phyloP scores from a whole-genome alignment of 2,329 filamentous ascomycete species.

The Gaeumannomyces tritici region DNA sequence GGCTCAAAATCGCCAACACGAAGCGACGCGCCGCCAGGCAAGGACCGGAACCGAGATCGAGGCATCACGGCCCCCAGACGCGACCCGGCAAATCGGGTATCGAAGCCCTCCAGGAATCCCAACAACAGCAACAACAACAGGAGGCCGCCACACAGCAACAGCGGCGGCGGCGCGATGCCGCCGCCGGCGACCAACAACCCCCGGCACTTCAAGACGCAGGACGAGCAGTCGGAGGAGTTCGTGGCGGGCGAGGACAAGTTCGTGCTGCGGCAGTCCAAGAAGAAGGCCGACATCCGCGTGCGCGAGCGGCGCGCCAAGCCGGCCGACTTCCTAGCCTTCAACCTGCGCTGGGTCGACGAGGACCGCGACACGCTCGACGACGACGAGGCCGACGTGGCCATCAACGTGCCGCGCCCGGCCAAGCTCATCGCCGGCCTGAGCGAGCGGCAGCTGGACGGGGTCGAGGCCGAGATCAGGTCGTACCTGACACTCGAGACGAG shows the following conservation, averaged over 20 bases:
- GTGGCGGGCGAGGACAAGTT: constrained; percentile 94
- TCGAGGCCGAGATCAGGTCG: constrained; percentile 73
- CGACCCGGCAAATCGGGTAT: constrained; percentile 44
- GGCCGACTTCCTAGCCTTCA: constrained; percentile 90
- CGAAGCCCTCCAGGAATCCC: constrained; percentile 24
- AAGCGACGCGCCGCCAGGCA: constrained; percentile 13
- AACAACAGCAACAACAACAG: constrained; percentile 1
- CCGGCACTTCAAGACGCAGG: constrained; percentile 53
- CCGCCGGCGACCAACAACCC: constrained; percentile 15
- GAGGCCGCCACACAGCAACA: constrained; percentile 17
- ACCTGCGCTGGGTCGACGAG: constrained; percentile 76
- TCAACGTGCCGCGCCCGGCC: constrained; percentile 72
- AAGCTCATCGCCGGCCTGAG: constrained; percentile 68
- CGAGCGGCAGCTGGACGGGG: constrained; percentile 56
- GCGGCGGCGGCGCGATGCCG: constrained; percentile 6
- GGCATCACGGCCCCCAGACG: constrained; percentile 46
- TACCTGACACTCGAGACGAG: constrained; percentile 77
- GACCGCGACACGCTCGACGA: constrained; percentile 82
- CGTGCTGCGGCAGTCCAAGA: constrained; percentile 93
- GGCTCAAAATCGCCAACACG: constrained; percentile 30
- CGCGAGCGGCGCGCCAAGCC: constrained; percentile 84
- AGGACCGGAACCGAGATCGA: constrained; percentile 14
- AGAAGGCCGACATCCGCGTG: constrained; percentile 91
- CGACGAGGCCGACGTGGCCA: constrained; percentile 60
- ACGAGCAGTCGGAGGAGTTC: constrained; percentile 72